These are phyloP conservation scores for Fusarium continuum DNA, from an alignment of 2,329 filamentous ascomycete species.

Conservation along the genomic window DNA sequence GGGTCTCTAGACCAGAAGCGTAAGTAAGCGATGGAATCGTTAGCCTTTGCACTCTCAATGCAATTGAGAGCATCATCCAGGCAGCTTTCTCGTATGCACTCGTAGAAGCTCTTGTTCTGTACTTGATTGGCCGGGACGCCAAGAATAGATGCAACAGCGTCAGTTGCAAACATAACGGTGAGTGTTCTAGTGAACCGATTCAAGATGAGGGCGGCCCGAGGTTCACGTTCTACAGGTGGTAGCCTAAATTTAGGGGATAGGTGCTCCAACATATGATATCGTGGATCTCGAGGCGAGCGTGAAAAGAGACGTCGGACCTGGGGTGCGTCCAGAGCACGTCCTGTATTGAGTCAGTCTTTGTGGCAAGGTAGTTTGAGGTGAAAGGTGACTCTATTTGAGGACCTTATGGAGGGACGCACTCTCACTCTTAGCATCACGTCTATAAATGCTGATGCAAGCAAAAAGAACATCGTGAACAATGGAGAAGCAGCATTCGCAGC, in stretches of 20 bases:
- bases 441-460: constrained; percentile 83
- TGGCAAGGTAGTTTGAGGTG: neutral
- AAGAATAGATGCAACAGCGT: constrained; percentile 77
- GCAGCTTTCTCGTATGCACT: constrained; percentile 83
- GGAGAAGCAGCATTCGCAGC: constrained; percentile 89
- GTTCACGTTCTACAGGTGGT: constrained; percentile 74
- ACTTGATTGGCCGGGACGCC: constrained; percentile 76
- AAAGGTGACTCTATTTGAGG: neutral
- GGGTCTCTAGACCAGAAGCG: constrained; percentile 87
- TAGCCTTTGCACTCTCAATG: constrained; percentile 85
- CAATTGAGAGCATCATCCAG: constrained; percentile 79
- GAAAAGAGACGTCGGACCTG: constrained; percentile 82
- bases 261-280: constrained; percentile 90
- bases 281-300: constrained; percentile 81
- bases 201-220: constrained; percentile 83
- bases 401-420: constrained; percentile 64
- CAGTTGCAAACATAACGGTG: constrained; percentile 87
- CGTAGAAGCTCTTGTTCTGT: constrained; percentile 83
- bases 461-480: constrained; percentile 89
- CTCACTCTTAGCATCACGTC: constrained; percentile 72
- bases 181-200: constrained; percentile 86
- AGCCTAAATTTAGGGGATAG: constrained; percentile 81
- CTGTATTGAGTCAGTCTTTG: constrained; percentile 54
- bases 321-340: constrained; percentile 79
- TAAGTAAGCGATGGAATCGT: constrained; percentile 90